Conservation (phyloP, 1,139 yeast genomes). For the Debaryomycetaceae sp. region DNA sequence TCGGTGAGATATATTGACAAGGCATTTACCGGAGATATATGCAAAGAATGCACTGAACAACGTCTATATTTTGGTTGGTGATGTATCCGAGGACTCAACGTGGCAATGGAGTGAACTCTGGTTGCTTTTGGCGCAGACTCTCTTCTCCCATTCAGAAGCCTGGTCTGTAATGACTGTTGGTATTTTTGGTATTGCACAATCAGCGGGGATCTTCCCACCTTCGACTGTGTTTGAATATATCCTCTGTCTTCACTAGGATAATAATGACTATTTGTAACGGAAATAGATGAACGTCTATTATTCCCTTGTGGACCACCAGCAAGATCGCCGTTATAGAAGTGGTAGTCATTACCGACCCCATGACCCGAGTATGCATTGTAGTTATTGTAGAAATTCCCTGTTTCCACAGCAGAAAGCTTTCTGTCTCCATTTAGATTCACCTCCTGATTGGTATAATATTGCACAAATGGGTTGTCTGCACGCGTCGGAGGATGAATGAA, state of each 20-base stretch:
- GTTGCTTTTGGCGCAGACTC: conserved; percentile 38
- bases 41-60: conserved; percentile 73
- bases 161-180: conserved; percentile 30
- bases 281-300: conserved; percentile 40
- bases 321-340: neutral
- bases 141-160: conserved; percentile 18
- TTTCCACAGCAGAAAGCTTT: conserved; percentile 45
- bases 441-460: conserved; percentile 42
- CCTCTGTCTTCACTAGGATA: conserved; percentile 4
- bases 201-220: conserved; percentile 31
- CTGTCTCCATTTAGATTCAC: conserved; percentile 33
- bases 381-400: conserved; percentile 17
- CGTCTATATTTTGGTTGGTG: conserved; percentile 74
- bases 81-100: conserved; percentile 62
- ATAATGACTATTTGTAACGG: conserved; percentile 22
- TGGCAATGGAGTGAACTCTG: conserved; percentile 42
- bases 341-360: conserved; percentile 3
- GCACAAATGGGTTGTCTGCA: conserved; percentile 48
- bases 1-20: conserved; percentile 74
- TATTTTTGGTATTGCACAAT: conserved; percentile 39
- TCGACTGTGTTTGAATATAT: conserved; percentile 10
- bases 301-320: conserved; percentile 5
- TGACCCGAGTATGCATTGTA: conserved; percentile 4
- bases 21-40: conserved; percentile 83
- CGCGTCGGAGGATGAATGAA: conserved; percentile 45